Conservation (phyloP, 306 rosid genomes). For the Glycine soja region DNA sequence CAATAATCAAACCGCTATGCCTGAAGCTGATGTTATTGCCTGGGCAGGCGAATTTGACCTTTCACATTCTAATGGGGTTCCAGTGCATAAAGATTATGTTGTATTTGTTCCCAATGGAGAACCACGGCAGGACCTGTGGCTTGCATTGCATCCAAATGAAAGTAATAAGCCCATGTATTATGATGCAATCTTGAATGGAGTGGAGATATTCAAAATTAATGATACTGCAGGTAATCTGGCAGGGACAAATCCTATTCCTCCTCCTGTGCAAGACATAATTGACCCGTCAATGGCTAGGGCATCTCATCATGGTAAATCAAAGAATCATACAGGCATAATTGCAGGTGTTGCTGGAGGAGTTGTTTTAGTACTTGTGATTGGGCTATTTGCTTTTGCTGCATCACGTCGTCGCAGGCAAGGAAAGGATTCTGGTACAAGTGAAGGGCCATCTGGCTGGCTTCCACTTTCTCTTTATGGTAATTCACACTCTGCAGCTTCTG, state of each 20-base stretch:
- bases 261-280: slow-evolving; percentile 56
- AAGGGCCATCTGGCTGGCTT: slow-evolving; percentile 99
- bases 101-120: slow-evolving; percentile 64
- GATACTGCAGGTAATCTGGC: slow-evolving; percentile 69
- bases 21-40: slow-evolving; percentile 61
- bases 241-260: slow-evolving; percentile 80
- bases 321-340: slow-evolving; percentile 65
- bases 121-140: slow-evolving; percentile 86
- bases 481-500: slow-evolving; percentile 91
- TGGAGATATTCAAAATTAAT: slow-evolving; percentile 85
- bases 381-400: slow-evolving; percentile 59
- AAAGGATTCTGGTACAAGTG: slow-evolving; percentile 74
- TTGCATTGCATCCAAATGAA: slow-evolving; percentile 70
- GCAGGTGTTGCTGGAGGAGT: slow-evolving; percentile 76
- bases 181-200: slow-evolving; percentile 79
- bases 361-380: slow-evolving; percentile 61
- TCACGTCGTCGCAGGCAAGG: slow-evolving; percentile 58
- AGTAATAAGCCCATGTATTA: slow-evolving; percentile 33
- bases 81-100: slow-evolving; percentile 66
- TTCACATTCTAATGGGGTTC: slow-evolving; percentile 59
- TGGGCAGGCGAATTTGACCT: background rate
- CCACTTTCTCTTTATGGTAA: slow-evolving; percentile 94
- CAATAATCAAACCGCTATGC: slow-evolving; percentile 69
- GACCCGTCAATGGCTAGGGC: slow-evolving; percentile 62
- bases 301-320: slow-evolving; percentile 58